These are phyloP conservation scores for Fonsecaea monophora DNA, from an alignment of 2,329 filamentous ascomycete species.

Conservation along the genomic window DNA sequence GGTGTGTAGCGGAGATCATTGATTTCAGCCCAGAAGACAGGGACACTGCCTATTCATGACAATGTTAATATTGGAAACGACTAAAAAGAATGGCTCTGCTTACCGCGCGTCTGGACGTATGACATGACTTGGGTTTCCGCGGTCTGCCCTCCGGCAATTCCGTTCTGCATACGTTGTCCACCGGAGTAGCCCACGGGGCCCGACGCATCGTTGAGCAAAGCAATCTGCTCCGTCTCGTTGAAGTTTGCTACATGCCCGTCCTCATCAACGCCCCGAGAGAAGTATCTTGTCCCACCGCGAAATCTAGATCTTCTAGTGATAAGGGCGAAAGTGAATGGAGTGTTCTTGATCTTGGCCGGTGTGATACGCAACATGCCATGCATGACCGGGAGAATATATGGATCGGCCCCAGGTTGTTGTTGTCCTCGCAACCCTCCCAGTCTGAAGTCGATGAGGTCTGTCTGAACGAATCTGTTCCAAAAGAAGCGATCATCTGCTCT, in stretches of 20 bases:
- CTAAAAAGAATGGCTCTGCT: not conserved
- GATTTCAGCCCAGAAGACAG: slow-evolving; percentile 94
- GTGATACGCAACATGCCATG: slow-evolving; percentile 95
- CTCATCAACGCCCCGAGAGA: slow-evolving; percentile 92
- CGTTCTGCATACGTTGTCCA: slow-evolving; percentile 76
- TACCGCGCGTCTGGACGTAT: slow-evolving; percentile 84
- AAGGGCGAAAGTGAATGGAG: slow-evolving; percentile 80
- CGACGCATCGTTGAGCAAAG: slow-evolving; percentile 83
- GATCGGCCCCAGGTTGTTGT: slow-evolving; percentile 78
- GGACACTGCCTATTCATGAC: slow-evolving; percentile 73
- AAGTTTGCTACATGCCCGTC: slow-evolving; percentile 96
- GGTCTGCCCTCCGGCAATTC: slow-evolving; percentile 66
- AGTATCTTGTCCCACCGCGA: slow-evolving; percentile 89
- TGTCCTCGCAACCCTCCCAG: slow-evolving; percentile 58
- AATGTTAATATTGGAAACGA: not conserved
- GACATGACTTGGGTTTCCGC: slow-evolving; percentile 88
- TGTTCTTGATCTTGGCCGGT: slow-evolving; percentile 83
- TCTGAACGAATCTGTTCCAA: slow-evolving; percentile 94
- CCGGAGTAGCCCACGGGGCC: slow-evolving; percentile 81
- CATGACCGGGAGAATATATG: slow-evolving; percentile 93
- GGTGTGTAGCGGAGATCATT: slow-evolving; percentile 92
- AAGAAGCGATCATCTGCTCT: slow-evolving; percentile 96
- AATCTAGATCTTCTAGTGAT: slow-evolving; percentile 89
- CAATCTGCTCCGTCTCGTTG: slow-evolving; percentile 95
- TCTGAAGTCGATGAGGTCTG: slow-evolving; percentile 89